Percentiles rank a stretch among this genome's conserved stretches.
phyloP scores from a whole-genome alignment of 495 filamentous ascomycete genomes.

The Aspergillus olivimuriae region DNA sequence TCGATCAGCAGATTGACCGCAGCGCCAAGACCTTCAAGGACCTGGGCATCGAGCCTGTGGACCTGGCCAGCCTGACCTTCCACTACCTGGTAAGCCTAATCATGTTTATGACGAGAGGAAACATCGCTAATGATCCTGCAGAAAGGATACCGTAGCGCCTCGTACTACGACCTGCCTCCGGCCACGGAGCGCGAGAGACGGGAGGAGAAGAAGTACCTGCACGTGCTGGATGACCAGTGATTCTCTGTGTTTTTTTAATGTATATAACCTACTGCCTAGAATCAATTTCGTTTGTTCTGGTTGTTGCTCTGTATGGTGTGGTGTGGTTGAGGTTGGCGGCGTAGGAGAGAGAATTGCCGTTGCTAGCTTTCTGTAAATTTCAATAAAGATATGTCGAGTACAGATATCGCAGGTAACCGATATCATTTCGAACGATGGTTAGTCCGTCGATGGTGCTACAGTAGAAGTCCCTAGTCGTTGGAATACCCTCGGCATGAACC shows the following conservation, averaged over 20 bases:
- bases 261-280: conserved; percentile 39
- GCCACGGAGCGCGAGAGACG: conserved; percentile 88
- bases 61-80: conserved; percentile 76
- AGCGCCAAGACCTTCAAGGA: conserved; percentile 94
- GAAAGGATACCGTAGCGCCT: conserved; percentile 77
- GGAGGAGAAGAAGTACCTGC: conserved; percentile 94
- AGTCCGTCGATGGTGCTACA: too few species aligned
- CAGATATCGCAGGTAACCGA: too few species aligned
- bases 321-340: not conserved
- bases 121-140: conserved; percentile 29
- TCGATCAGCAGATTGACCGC: conserved; percentile 87
- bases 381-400: too few species aligned
- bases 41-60: conserved; percentile 77
- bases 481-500: too few species aligned
- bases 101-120: conserved; percentile 14
- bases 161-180: conserved; percentile 88
- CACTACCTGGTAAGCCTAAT: conserved; percentile 73
- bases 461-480: too few species aligned
- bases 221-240: conserved; percentile 86
- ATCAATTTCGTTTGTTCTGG: conserved; percentile 28
- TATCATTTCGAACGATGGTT: too few species aligned
- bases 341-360: not conserved
- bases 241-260: conserved; percentile 35
- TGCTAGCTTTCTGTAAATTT: not conserved
- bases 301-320: not conserved